Base-by-base conservation (phyloP, 257 asterid genomes). In the Phtheirospermum japonicum region DNA sequence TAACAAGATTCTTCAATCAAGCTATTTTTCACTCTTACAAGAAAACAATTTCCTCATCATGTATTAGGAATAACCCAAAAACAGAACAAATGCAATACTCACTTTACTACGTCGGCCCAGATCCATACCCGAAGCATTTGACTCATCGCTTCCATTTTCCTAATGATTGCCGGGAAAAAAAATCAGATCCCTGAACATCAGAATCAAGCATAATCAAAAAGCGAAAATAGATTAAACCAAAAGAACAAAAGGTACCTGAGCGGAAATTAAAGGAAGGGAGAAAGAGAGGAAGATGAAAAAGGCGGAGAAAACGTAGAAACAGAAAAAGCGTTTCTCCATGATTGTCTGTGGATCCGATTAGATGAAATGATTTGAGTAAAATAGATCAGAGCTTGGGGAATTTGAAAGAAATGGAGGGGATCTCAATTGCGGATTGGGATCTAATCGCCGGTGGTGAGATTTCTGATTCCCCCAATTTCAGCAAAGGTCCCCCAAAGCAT, bases 31-130 rank as follows among this genome's bases (percentile, higher is more conserved):
- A 59, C 49, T 31, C 36, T 30, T 46, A 31, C 56, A 39, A 16
- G 11, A 61, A 51, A 31, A 13, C 57, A 39, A 52, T 32, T 55
- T n/a, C 40, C 28, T 49, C 58, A 39, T 34, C 53, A 33, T 2
- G 11, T 23, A 52, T 69, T 60, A 13, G 11, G 39, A n/a, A 63
- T 33, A 33, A 43, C n/a, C 56, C n/a, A 55, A 62, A 66, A 28
- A 53, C 4, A 54, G 49, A 61, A 58, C 12, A 42, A 28, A 10
- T 19, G 17, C 53, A 13, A 28, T 46, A 80, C 90, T 73, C 45
- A 85, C 90, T 79, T 81, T 83, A 69, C 94, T 76, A 46, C 80
- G 83, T 40, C 86, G 78, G 39, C 89, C 86, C 76, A 82, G 89
- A 86, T 82, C 83, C 70, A 16, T 66, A 36, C 73, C 66, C 49